These are phyloP conservation scores for Phytophthora idaei DNA, from an alignment of 352 stramenopile genomes.

Conservation along the genomic window DNA sequence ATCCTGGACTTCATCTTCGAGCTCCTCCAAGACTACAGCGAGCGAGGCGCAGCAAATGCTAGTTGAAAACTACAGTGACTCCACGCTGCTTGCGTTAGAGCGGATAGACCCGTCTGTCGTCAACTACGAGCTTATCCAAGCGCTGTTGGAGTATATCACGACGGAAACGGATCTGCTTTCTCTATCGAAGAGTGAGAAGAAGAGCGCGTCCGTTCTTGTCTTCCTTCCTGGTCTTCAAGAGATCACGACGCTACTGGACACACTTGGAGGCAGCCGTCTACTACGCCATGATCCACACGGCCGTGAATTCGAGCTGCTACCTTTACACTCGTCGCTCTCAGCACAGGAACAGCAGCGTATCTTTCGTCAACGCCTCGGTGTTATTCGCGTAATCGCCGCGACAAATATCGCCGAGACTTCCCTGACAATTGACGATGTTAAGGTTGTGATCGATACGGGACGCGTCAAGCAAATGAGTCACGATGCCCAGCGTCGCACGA, in stretches of 20 bases:
- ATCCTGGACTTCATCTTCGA: constrained; percentile 53
- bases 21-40: constrained; percentile 16
- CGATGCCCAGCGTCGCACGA: constrained; percentile 83
- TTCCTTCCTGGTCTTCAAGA: constrained; percentile 96
- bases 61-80: constrained; percentile 81
- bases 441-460: constrained; percentile 96
- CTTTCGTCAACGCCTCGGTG: constrained; percentile 73
- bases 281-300: constrained; percentile 44
- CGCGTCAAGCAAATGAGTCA: constrained; percentile 93
- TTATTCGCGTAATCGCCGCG: constrained; percentile 95
- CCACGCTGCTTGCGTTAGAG: constrained; percentile 83
- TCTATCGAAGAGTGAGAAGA: constrained; percentile 11
- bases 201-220: constrained; percentile 92
- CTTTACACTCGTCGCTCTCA: constrained; percentile 94
- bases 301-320: constrained; percentile 75
- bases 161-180: constrained; percentile 55
- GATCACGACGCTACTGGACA: constrained; percentile 88
- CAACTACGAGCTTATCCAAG: constrained; percentile 94
- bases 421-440: constrained; percentile 95
- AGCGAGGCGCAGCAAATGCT: constrained; percentile 29
- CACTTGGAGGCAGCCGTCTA: constrained; percentile 64
- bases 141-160: constrained; percentile 86
- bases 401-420: constrained; percentile 98
- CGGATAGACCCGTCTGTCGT: constrained; percentile 91
- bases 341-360: constrained; percentile 93